phyloP scores from a whole-genome alignment of 306 rosid species.

The Echinosophora koreensis region DNA sequence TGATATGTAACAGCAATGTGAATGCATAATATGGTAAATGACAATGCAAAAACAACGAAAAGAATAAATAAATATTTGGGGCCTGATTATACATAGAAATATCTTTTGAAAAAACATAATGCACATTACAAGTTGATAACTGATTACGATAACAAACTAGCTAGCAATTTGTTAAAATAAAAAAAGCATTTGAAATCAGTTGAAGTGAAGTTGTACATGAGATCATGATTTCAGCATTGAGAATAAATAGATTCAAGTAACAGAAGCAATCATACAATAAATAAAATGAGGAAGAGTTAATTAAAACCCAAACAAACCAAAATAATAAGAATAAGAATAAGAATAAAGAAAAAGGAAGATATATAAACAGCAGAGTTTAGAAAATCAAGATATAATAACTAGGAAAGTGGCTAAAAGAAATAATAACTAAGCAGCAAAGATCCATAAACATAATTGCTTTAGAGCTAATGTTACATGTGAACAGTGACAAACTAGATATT shows the following conservation, averaged over 20 bases:
- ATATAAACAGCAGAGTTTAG: not conserved
- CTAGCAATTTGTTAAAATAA: constrained; percentile 20
- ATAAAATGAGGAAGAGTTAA: not conserved
- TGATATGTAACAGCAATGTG: not conserved
- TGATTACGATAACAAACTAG: not conserved
- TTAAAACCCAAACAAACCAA: not conserved
- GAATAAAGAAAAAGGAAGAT: not conserved
- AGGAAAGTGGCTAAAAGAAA: not conserved
- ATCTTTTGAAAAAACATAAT: not conserved
- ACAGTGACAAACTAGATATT: constrained; percentile 2
- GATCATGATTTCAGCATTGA: constrained; percentile 2
- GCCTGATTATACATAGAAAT: not conserved
- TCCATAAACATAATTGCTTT: constrained; percentile 1
- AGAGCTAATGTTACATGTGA: constrained; percentile 14
- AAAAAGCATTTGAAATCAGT: constrained; percentile 9
- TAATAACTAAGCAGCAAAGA: not conserved
- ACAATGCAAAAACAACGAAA: not conserved
- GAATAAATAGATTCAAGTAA: not conserved
- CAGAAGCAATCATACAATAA: not conserved
- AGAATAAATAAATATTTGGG: not conserved
- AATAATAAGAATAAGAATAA: not conserved
- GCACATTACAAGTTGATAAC: not conserved
- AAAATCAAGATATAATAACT: not conserved
- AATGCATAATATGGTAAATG: not conserved
- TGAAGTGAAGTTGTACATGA: not conserved